Evolutionary conservation across 1,284 basidiomycete species (phyloP).

Genomic region (Pseudozyma hubeiensis): DNA sequence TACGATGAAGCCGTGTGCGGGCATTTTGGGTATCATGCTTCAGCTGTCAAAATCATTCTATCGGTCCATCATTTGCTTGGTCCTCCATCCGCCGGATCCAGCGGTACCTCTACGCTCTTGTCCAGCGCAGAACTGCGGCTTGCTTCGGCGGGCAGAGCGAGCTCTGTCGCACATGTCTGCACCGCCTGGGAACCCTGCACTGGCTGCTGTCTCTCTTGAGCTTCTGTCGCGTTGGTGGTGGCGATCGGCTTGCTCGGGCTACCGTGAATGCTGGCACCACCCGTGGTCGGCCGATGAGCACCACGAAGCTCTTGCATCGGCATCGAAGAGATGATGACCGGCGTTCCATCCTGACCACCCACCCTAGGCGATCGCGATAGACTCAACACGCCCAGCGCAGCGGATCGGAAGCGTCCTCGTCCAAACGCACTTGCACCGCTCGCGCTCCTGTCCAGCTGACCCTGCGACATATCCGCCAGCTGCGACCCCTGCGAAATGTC

Average conservation of each 20-base stretch:
- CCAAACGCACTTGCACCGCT: constrained; percentile 11
- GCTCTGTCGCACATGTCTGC: constrained; percentile 9
- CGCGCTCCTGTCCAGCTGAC: constrained; percentile 19
- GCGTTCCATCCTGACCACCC: not conserved
- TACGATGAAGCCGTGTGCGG: not conserved
- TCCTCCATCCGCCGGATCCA: too few species aligned
- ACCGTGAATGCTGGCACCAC: not conserved
- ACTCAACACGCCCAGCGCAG: constrained; percentile 39
- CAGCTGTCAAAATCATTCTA: not conserved
- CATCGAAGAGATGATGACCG: constrained; percentile 3
- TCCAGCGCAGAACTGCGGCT: constrained; percentile 25
- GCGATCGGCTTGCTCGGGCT: not conserved
- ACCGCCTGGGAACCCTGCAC: not conserved
- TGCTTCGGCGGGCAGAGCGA: constrained; percentile 23
- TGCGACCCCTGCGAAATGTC: constrained; percentile 26
- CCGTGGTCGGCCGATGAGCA: not conserved
- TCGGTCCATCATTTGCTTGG: too few species aligned
- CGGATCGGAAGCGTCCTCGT: constrained; percentile 21
- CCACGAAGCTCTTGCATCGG: constrained; percentile 33
- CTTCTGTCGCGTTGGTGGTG: not conserved
- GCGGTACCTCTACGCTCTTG: constrained; percentile 12
- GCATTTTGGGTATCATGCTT: not conserved
- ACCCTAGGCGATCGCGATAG: constrained; percentile 13
- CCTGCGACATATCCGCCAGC: constrained; percentile 13
- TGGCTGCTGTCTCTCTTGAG: not conserved